A percentile compares a stretch with the other conserved stretches of the same genome.
phyloP scores from a whole-genome alignment of 805 yeast genomes.

The Barnettozyma siamensis region DNA sequence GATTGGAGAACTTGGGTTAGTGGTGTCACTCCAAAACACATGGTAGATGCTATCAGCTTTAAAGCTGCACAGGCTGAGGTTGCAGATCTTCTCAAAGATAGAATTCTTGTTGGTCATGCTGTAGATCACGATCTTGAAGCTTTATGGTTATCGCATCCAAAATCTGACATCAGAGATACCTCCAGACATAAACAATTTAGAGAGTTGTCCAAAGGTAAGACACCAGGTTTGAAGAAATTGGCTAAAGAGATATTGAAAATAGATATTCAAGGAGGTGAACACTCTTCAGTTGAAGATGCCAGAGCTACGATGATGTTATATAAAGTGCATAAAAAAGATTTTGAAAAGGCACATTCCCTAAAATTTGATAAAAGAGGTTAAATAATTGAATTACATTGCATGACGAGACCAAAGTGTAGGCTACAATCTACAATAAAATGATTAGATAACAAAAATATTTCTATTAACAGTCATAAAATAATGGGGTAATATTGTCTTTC shows the following conservation, averaged over 20 bases:
- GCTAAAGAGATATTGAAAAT: conserved; percentile 48
- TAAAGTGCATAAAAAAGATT: conserved; percentile 52
- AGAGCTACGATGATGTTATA: conserved; percentile 81
- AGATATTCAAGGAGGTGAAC: conserved; percentile 68
- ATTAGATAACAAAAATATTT: not conserved
- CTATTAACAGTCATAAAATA: not conserved
- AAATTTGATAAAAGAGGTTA: not conserved
- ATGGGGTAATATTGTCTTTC: not conserved
- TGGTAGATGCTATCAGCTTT: conserved; percentile 63
- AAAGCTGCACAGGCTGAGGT: conserved; percentile 59
- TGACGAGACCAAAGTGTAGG: no score
- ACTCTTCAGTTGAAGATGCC: conserved; percentile 90
- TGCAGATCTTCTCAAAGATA: conserved; percentile 44
- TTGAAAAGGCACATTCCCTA: conserved; percentile 39
- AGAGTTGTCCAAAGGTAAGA: conserved; percentile 55
- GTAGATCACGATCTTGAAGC: conserved; percentile 72
- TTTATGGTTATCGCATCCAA: conserved; percentile 63
- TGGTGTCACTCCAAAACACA: conserved; percentile 69
- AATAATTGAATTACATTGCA: no score
- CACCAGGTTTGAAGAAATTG: conserved; percentile 68
- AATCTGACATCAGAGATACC: conserved; percentile 64
- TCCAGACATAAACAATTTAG: conserved; percentile 55
- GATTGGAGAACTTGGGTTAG: conserved; percentile 94
- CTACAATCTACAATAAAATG: not conserved
- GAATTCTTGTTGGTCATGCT: conserved; percentile 80